phyloP scores from a whole-genome alignment of 768 basidiomycete species.

The Lactarius akahatsu region DNA sequence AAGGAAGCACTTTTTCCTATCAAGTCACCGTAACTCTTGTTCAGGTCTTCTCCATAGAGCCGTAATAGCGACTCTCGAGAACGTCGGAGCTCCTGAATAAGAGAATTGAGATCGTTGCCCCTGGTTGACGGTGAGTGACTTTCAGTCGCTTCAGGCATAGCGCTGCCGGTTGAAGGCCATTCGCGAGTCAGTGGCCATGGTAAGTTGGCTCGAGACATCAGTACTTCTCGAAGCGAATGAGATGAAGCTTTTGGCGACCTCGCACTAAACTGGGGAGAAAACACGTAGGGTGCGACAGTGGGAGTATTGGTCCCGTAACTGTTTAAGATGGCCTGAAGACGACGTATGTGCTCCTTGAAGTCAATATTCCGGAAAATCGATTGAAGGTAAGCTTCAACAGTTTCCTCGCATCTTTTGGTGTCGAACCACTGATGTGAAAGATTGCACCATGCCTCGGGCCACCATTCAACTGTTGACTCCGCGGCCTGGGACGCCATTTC shows the following conservation, averaged over 20 bases:
- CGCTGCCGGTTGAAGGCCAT: background rate
- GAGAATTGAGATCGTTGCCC: background rate
- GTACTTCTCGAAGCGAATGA: background rate
- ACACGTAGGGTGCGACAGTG: background rate
- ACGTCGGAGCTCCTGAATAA: conserved; percentile 8
- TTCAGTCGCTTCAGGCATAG: background rate
- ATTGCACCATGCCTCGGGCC: background rate
- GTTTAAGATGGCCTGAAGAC: background rate
- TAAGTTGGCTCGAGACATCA: background rate
- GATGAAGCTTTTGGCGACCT: background rate
- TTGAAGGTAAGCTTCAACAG: background rate
- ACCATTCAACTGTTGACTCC: background rate
- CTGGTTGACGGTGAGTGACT: background rate
- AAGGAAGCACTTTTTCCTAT: background rate
- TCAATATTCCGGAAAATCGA: background rate
- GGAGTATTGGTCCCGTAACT: background rate
- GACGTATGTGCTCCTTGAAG: background rate
- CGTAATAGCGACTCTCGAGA: background rate
- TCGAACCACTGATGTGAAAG: background rate
- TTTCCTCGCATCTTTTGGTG: background rate
- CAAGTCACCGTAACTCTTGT: background rate
- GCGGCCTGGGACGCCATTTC: background rate
- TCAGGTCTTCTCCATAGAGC: conserved; percentile 11
- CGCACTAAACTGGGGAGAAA: background rate
- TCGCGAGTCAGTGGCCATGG: background rate